Base-by-base conservation (phyloP, 257 asterid genomes). In the Anisodus tanguticus region DNA sequence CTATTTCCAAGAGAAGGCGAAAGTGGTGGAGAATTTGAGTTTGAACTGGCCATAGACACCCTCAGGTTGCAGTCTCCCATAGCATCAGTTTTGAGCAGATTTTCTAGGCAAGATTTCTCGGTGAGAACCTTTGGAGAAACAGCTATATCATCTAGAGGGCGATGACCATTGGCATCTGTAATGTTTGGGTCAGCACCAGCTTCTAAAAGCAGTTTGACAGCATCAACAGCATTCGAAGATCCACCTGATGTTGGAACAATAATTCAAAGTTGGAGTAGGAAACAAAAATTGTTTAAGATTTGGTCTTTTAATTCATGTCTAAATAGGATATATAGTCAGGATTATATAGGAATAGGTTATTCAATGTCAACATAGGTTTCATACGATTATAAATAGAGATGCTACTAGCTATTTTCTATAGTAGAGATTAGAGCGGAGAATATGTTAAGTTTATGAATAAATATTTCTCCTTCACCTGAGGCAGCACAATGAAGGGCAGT, bases 401-500 rank as follows among this genome's bases (percentile, higher is more conserved):
- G 26, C 26, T 22, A 22, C 35, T 31, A 31, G 35, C 35, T 31
- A 31, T 31, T 31, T 31, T 31, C 35, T 31, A 31, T 31, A 31
- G 35, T 31, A 31, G 35, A 31, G 35, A 31, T 31, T 31, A 31
- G 35, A 31, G 35, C 1, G 35, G 35, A 31, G 35, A 31, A 31
- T 31, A 31, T 31, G 35, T 31, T 31, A 31, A 31, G 35, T 31
- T 31, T 1, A 31, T 31, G 35, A 31, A 31, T 31, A 31, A 31
- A 31, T 31, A 31, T 31, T 31, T 31, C 35, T 31, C 35, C 35
- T 31, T 31, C 35, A 31, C 35, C 93, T 4, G 97, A 92, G 22
- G 95, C 95, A 43, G 99, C 98, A 85, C 93, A 94, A 85, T 94
- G 97, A 78, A 94, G 94, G 49, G 98, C 93, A 12, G 97, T 93